Conservation (phyloP, 768 basidiomycete genomes). For the Mycena galericulata region DNA sequence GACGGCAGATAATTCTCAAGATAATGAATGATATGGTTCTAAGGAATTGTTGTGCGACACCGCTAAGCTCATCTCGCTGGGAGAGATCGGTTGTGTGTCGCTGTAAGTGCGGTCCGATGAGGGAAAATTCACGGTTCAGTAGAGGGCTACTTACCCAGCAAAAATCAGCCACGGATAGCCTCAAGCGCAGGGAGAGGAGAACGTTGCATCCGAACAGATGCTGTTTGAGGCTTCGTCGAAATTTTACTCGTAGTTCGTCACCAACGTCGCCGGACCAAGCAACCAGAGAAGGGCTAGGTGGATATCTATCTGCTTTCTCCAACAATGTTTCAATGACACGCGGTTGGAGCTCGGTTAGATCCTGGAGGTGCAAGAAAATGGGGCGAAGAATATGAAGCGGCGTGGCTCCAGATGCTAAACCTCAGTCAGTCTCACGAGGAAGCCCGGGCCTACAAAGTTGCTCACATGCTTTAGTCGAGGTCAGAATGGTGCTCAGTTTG, state of each 20-base stretch:
- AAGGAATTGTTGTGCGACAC: conserved; percentile 49
- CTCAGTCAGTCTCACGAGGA: not conserved
- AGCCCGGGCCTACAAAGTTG: not conserved
- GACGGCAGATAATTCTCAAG: conserved; percentile 53
- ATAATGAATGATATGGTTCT: conserved; percentile 49
- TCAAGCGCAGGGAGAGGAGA: conserved; percentile 66
- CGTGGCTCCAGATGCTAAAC: conserved; percentile 41
- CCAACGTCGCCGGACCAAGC: conserved; percentile 36
- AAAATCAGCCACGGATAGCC: conserved; percentile 64
- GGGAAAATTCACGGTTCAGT: too few species aligned
- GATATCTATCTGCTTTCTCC: conserved; percentile 39
- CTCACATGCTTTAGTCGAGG: conserved; percentile 37
- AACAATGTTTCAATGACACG: conserved; percentile 52
- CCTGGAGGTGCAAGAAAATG: conserved; percentile 44
- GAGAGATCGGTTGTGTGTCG: conserved; percentile 43
- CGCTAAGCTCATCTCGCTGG: conserved; percentile 44
- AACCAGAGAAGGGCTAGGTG: conserved; percentile 34
- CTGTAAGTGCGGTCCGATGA: too few species aligned
- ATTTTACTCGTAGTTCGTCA: conserved; percentile 44
- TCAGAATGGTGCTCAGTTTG: conserved; percentile 24
- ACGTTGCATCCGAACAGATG: conserved; percentile 74
- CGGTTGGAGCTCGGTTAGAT: conserved; percentile 47
- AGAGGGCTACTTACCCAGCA: conserved; percentile 54
- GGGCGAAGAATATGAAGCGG: conserved; percentile 50
- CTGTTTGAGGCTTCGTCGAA: conserved; percentile 62